phyloP scores from a whole-genome alignment of 345 rosid genomes.

The Gynandropsis gynandra region DNA sequence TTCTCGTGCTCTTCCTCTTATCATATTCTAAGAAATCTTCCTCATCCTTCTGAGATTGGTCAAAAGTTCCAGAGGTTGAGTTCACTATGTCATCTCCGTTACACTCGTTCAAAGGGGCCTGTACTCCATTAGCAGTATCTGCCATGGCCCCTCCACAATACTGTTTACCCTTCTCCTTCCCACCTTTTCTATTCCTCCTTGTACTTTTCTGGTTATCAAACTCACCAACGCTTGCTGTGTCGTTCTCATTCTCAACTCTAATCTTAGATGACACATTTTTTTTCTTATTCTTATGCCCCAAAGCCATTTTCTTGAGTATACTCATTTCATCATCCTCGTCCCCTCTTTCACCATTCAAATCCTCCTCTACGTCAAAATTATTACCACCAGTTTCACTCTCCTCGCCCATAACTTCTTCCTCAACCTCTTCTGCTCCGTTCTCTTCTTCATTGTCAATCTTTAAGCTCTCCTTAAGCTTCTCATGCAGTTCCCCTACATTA shows the following conservation, averaged over 20 bases:
- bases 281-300: constrained; percentile 40
- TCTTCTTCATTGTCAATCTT: constrained; percentile 27
- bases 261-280: constrained; percentile 30
- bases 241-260: constrained; percentile 34
- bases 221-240: constrained; percentile 33
- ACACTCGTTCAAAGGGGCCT: no score
- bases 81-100: constrained; percentile 25
- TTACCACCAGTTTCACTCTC: constrained; percentile 32
- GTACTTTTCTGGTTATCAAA: constrained; percentile 41
- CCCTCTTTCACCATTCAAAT: constrained; percentile 26
- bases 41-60: constrained; percentile 23
- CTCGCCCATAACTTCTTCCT: constrained; percentile 21
- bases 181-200: constrained; percentile 37
- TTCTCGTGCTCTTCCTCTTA: constrained; percentile 26
- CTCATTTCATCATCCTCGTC: constrained; percentile 42
- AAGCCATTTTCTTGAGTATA: constrained; percentile 66
- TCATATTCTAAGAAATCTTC: constrained; percentile 21
- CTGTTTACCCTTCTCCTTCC: constrained; percentile 42
- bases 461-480: constrained; percentile 42
- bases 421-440: constrained; percentile 22
- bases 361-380: constrained; percentile 28
- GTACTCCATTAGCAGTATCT: constrained; percentile 24
- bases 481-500: constrained; percentile 35
- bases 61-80: constrained; percentile 23
- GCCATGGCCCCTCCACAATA: constrained; percentile 28